Evolutionary conservation across 108 stramenopile species (phyloP).

Genomic region (Conticribra guillardii): DNA sequence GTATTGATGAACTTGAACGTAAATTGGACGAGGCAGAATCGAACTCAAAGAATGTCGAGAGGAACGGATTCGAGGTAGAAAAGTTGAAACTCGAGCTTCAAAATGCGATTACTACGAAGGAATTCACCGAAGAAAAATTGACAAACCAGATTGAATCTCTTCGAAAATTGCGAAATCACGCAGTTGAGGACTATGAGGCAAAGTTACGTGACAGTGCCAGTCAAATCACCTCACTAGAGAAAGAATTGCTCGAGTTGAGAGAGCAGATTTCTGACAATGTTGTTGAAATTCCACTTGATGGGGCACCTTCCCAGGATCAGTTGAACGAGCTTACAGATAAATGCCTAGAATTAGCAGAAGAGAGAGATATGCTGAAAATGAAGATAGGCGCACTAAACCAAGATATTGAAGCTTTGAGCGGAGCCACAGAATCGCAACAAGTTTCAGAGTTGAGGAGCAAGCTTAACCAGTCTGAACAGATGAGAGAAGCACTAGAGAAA

Average conservation of each 20-base stretch:
- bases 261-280: constrained; percentile 9
- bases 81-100: constrained; percentile 51
- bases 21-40: constrained; percentile 38
- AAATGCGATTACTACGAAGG: constrained; percentile 31
- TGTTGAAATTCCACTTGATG: constrained; percentile 36
- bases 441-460: constrained; percentile 38
- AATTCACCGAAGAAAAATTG: constrained; percentile 27
- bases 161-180: constrained; percentile 46
- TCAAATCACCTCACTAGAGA: constrained; percentile 44
- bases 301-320: constrained; percentile 23
- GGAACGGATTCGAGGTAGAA: constrained; percentile 44
- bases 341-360: constrained; percentile 18
- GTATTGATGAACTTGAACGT: constrained; percentile 31
- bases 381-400: constrained; percentile 51
- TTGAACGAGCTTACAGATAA: constrained; percentile 14
- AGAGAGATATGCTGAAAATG: constrained; percentile 31
- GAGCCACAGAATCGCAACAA: constrained; percentile 22
- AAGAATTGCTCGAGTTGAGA: constrained; percentile 36
- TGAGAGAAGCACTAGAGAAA: constrained; percentile 59
- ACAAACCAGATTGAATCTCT: constrained; percentile 49
- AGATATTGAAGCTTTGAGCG: constrained; percentile 44
- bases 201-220: constrained; percentile 42
- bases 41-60: constrained; percentile 28
- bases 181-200: constrained; percentile 44
- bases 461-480: constrained; percentile 50